Evolutionary conservation across 208 protist species (phyloP).

Genomic region (Trypanosomatidae sp.): DNA sequence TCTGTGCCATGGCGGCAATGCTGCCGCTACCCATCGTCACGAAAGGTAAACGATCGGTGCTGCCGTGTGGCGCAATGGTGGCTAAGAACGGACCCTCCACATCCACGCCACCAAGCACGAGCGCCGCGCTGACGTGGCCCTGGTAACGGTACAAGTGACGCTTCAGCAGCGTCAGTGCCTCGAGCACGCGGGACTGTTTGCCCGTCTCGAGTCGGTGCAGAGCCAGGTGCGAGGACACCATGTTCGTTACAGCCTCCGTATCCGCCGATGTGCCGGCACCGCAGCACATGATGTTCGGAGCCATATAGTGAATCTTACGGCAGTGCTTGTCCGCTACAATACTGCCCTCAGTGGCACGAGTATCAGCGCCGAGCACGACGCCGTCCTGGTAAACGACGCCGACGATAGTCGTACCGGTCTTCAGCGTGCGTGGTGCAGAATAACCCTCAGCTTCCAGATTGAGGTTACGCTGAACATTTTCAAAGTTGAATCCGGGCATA

Average conservation of each 20-base stretch:
- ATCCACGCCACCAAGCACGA: constrained; percentile 99
- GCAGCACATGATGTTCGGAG: constrained; percentile 99
- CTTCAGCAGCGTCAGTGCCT: constrained; percentile 97
- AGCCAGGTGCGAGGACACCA: constrained; percentile 95
- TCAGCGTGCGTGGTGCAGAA: constrained; percentile 85
- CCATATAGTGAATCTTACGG: constrained; percentile 99
- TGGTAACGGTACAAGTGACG: constrained; percentile 98
- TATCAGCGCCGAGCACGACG: constrained; percentile 99
- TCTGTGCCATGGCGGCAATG: constrained; percentile 98
- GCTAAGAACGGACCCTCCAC: constrained; percentile 96
- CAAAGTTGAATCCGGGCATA: constrained; percentile 94
- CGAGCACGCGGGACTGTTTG: constrained; percentile 95
- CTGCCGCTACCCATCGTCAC: constrained; percentile 99
- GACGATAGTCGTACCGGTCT: constrained; percentile 99
- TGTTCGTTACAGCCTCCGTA: constrained; percentile 94
- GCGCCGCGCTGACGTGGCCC: constrained; percentile 98
- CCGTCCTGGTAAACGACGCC: constrained; percentile 99
- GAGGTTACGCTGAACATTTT: constrained; percentile 92
- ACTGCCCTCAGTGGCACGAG: constrained; percentile 97
- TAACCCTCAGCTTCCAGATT: constrained; percentile 75
- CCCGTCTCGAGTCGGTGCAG: constrained; percentile 96
- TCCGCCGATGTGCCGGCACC: constrained; percentile 99
- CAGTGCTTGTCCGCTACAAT: constrained; percentile 99
- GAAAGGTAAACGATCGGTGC: constrained; percentile 97
- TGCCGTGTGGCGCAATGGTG: constrained; percentile 98